Percentiles rank a stretch among this genome's conserved stretches.
Conservation (phyloP, 176 grass and related monocot genomes). For the Rhynchospora tenuis region DNA sequence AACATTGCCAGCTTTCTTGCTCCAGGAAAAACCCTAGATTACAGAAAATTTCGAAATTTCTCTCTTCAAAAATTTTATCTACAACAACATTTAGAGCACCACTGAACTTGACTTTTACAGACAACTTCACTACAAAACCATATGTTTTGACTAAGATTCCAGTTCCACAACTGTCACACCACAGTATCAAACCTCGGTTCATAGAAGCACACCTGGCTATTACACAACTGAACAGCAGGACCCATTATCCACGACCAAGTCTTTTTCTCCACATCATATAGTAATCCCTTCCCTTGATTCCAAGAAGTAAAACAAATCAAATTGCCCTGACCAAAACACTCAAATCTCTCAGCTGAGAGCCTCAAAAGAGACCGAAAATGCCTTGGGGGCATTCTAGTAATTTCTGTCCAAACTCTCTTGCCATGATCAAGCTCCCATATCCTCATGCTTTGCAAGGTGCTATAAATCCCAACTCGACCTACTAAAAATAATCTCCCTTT, state of each 20-base stretch:
- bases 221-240: conserved; percentile 76
- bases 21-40: background rate
- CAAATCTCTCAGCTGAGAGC: conserved; percentile 89
- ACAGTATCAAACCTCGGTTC: conserved; percentile 74
- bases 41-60: background rate
- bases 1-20: background rate
- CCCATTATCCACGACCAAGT: conserved; percentile 87
- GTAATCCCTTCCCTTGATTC: conserved; percentile 94
- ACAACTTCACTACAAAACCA: background rate
- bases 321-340: conserved; percentile 98
- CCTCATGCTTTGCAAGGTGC: conserved; percentile 91
- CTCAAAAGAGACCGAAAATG: conserved; percentile 76
- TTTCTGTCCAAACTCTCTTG: conserved; percentile 74
- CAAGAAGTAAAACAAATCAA: conserved; percentile 95
- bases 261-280: conserved; percentile 90
- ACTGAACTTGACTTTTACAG: background rate
- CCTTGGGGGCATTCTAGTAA: conserved; percentile 92
- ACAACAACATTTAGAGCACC: background rate
- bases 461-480: conserved; percentile 81
- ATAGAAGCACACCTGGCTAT: conserved; percentile 93
- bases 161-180: conserved; percentile 33
- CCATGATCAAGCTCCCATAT: conserved; percentile 98
- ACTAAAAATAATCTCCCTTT: conserved; percentile 69
- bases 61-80: background rate
- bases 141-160: background rate